phyloP scores from a whole-genome alignment of 78 protist genomes.

The Neovahlkampfia damariscottae region DNA sequence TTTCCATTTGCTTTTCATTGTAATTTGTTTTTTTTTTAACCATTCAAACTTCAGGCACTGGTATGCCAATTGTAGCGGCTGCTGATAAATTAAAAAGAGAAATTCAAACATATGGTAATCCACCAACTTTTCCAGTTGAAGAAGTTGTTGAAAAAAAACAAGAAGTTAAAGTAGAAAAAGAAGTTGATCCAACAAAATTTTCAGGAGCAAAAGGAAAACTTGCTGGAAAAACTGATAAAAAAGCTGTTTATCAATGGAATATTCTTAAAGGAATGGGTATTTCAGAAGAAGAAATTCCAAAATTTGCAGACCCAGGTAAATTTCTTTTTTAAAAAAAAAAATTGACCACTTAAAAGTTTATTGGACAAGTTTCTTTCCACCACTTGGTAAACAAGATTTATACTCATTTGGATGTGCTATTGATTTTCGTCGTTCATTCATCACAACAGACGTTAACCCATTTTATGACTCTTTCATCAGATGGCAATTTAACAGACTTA shows the following conservation, averaged over 20 bases:
- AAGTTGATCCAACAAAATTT: background rate
- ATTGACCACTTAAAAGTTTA: too few species aligned
- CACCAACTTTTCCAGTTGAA: slow-evolving; percentile 7
- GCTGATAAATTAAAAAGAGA: slow-evolving; percentile 42
- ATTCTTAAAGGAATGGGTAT: slow-evolving; percentile 80
- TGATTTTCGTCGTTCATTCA: slow-evolving; percentile 98
- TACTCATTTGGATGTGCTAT: slow-evolving; percentile 60
- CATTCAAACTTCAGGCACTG: too few species aligned
- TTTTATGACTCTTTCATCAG: slow-evolving; percentile 96
- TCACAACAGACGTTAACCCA: slow-evolving; percentile 97
- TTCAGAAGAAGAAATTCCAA: slow-evolving; percentile 80
- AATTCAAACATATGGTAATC: slow-evolving; percentile 11
- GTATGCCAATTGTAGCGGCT: slow-evolving; percentile 98
- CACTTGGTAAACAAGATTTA: slow-evolving; percentile 80
- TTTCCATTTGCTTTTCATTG: slow-evolving; percentile 99
- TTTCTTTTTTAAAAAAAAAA: too few species aligned
- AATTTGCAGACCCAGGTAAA: slow-evolving; percentile 89
- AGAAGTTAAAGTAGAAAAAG: background rate
- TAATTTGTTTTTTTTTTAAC: too few species aligned
- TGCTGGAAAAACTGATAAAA: slow-evolving; percentile 32
- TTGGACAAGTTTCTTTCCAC: slow-evolving; percentile 98
- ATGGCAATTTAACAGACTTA: slow-evolving; percentile 93
- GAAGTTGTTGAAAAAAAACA: background rate
- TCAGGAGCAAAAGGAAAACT: background rate
- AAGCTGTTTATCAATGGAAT: slow-evolving; percentile 79